Conservation (phyloP, 345 rosid species). For the Hypericum perforatum region DNA sequence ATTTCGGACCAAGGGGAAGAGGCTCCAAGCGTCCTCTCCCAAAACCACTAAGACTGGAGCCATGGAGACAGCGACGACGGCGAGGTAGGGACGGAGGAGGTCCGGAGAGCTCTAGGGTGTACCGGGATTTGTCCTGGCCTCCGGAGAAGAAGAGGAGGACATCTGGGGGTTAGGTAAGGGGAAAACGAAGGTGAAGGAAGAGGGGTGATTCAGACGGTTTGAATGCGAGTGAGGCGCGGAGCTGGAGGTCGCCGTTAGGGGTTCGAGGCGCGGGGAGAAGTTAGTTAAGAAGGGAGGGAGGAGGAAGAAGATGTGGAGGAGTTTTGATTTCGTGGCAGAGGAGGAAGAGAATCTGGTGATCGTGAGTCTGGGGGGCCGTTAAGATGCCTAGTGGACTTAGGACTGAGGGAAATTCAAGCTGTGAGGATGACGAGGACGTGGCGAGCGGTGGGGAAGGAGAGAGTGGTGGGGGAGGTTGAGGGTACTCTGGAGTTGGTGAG, state of each 20-base stretch:
- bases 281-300: slow-evolving; percentile 21
- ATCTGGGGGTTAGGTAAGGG: slow-evolving; percentile 13
- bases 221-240: slow-evolving; percentile 30
- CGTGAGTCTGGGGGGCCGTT: slow-evolving; percentile 20
- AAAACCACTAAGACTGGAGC: slow-evolving; percentile 47
- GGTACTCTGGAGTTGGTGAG: too few species aligned
- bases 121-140: slow-evolving; percentile 71
- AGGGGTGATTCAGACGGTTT: too few species aligned
- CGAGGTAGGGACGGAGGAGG: slow-evolving; percentile 33
- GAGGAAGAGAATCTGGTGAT: slow-evolving; percentile 16
- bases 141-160: slow-evolving; percentile 52
- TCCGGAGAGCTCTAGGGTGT: slow-evolving; percentile 68
- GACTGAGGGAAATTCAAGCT: slow-evolving; percentile 24
- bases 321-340: too few species aligned
- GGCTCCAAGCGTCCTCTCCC: slow-evolving; percentile 66
- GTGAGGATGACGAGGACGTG: slow-evolving; percentile 13
- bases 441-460: slow-evolving; percentile 12
- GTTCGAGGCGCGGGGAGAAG: slow-evolving; percentile 3
- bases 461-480: too few species aligned
- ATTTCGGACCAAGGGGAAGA: slow-evolving; percentile 74
- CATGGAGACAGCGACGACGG: slow-evolving; percentile 14
- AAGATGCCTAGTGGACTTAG: slow-evolving; percentile 9
- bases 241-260: slow-evolving; percentile 36
- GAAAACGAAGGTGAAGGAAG: slow-evolving; percentile 26
- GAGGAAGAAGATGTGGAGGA: slow-evolving; percentile 27